phyloP scores from a whole-genome alignment of 495 filamentous ascomycete species.

The Penicillium chermesinum region DNA sequence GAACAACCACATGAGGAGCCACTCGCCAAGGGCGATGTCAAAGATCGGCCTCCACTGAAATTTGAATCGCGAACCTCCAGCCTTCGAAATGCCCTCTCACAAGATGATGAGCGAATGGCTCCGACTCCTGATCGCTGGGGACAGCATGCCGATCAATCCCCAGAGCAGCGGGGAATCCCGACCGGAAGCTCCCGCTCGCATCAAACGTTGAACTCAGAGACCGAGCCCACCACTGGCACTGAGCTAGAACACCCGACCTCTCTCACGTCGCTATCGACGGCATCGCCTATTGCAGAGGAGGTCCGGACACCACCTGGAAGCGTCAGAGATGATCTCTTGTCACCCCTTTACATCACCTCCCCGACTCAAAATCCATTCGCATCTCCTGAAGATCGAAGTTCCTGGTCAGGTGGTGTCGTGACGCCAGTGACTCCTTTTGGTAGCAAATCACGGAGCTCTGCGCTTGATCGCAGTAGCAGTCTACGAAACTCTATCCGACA shows the following conservation, averaged over 20 bases:
- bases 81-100: constrained; percentile 36
- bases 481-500: constrained; percentile 35
- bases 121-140: constrained; percentile 17
- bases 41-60: constrained; percentile 20
- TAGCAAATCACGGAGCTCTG: constrained; percentile 39
- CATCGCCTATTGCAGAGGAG: constrained; percentile 49
- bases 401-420: constrained; percentile 39
- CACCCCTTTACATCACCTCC: constrained; percentile 47
- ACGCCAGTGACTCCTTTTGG: constrained; percentile 36
- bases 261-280: constrained; percentile 56
- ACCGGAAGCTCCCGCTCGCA: constrained; percentile 25
- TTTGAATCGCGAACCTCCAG: constrained; percentile 39
- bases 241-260: constrained; percentile 49
- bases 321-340: constrained; percentile 45
- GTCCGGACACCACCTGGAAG: constrained; percentile 47
- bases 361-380: constrained; percentile 34
- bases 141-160: constrained; percentile 19
- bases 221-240: constrained; percentile 14
- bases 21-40: constrained; percentile 30
- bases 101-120: constrained; percentile 21
- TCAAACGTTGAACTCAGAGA: constrained; percentile 19
- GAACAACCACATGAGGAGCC: constrained; percentile 37
- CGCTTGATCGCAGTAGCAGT: constrained; percentile 37
- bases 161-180: constrained; percentile 24
- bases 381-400: constrained; percentile 45